Conservation (phyloP, 768 basidiomycete species). For the Ephemerocybe angulata region DNA sequence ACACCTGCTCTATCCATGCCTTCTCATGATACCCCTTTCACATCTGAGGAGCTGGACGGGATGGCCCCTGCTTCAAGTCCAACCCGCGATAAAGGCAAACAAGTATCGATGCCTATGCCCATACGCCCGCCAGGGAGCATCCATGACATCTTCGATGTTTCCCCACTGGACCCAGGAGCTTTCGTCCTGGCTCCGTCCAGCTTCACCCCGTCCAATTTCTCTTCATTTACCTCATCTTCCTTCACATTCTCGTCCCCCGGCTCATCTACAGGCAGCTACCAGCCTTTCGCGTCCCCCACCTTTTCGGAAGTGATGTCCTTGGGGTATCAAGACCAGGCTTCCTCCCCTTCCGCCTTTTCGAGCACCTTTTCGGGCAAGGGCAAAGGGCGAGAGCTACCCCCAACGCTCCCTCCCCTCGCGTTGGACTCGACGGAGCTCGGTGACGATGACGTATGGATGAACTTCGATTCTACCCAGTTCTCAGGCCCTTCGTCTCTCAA, state of each 20-base stretch:
- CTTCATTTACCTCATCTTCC: conserved; percentile 24
- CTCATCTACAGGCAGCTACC: conserved; percentile 17
- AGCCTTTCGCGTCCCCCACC: conserved; percentile 16
- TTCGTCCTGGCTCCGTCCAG: conserved; percentile 11
- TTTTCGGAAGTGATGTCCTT: conserved; percentile 10
- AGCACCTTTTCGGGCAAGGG: conserved; percentile 33
- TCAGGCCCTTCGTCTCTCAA: conserved; percentile 37
- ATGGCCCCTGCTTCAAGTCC: neutral
- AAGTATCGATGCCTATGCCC: conserved; percentile 48
- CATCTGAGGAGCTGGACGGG: conserved; percentile 26
- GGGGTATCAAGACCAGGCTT: conserved; percentile 10
- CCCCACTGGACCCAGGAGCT: conserved; percentile 12
- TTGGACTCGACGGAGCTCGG: conserved; percentile 55
- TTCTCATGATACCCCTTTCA: conserved; percentile 27
- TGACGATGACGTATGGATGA: conserved; percentile 39
- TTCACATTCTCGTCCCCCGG: conserved; percentile 20
- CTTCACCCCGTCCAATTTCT: conserved; percentile 23
- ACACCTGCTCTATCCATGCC: conserved; percentile 19
- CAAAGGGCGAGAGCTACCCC: conserved; percentile 62
- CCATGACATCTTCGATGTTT: conserved; percentile 41
- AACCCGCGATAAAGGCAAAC: conserved; percentile 50
- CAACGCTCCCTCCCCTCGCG: conserved; percentile 61
- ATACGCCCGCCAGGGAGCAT: conserved; percentile 35
- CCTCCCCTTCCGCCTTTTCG: conserved; percentile 11
- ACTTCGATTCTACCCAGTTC: conserved; percentile 29